Evolutionary conservation across 768 basidiomycete genomes (phyloP), one percentile per base, ranked within the genome.

Genomic region (Pisolithus marmoratus): DNA sequence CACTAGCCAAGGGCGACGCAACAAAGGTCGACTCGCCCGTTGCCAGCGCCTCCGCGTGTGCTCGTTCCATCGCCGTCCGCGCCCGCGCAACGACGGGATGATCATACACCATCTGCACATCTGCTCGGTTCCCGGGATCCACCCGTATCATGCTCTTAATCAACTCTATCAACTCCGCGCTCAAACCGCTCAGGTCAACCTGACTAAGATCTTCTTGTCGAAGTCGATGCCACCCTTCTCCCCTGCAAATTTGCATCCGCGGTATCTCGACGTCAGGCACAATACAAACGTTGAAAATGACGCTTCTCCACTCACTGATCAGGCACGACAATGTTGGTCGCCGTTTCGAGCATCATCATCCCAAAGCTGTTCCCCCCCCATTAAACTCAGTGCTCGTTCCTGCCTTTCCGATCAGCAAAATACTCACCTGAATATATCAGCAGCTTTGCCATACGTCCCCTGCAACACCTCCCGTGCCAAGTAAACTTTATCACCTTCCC

Each of bases 401-500:
- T 19, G 26, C 31, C 2, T 8, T 40, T 6, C 20, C 49, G n/a
- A 22, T 9, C 43, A 31, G 20, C 38, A 44, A 26, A 41, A 55
- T 23, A 44, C 17, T 20, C 65, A 93, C 94, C 89, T 94, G 77
- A 98, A 99, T 50, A 98, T 82, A 74, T 99, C 96, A 49, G 96
- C 94, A 54, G 88, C 90, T 71, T 85, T 90, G 61, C 94, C 85
- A 69, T 97, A 99, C 51, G 74, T 75, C 29, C 95, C 95, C 65
- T 92, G 84, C 48, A 99, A 74, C 38, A 97, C 90, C 72, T 99
- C 96, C 11, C 92, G 92, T 38, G 96, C 94, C 72, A 99, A 80
- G 73, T 99, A 99, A 57, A 94, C 77, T 66, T 98, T 88, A 70
- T 99, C 96, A 5, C 96, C 96, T 68, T 99, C 96, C 15, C 96